Evolutionary conservation across 2,329 filamentous ascomycete species (phyloP), one percentile per base, ranked within the genome.

Genomic region (Cordyceps sp.): DNA sequence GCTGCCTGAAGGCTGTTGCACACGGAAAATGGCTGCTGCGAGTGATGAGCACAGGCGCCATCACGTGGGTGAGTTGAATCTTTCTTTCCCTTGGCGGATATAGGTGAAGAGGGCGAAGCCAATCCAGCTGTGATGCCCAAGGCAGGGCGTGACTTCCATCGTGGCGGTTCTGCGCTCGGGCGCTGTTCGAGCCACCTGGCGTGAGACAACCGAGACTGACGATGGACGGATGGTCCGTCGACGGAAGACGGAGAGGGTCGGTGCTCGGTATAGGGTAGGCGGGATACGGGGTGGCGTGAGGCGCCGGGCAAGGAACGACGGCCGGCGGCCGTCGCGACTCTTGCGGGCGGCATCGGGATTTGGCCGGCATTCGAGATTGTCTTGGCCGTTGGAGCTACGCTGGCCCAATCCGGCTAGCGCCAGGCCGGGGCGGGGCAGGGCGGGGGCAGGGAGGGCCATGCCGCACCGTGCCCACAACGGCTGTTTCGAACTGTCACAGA

Each of bases 391-490:
- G 6, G 24, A 13, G 24, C 24, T 25, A 8, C 7, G 5, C 13
- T 13, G 10, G 24, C 24, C 6, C n/a, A n/a, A n/a, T n/a, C n/a
- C n/a, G n/a, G n/a, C n/a, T n/a, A n/a, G n/a, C n/a, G n/a, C n/a
- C n/a, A n/a, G n/a, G n/a, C n/a, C n/a, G n/a, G n/a, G n/a, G 25
- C n/a, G 14, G 26, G 26, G n/a, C n/a, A 17, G 21, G 7, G 27
- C 27, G 10, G 28, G 22, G 23, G 27, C 28, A 20, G 22, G 17
- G 30, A 26, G 32, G 29, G 34, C 13, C 23, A 27, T 10, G 25
- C 26, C 30, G 31, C 30, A 35, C 33, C 21, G 33, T 35, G 26
- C 18, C 26, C 14, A 29, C 16, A 15, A 17, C 17, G 5, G 8
- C 22, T 26, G 30, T 20, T 25, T 29, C 26, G 32, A 24, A 29